Evolutionary conservation across 305 asterid species (phyloP), one percentile per base, ranked within the genome.

Genomic region (Salvia sclarea): DNA sequence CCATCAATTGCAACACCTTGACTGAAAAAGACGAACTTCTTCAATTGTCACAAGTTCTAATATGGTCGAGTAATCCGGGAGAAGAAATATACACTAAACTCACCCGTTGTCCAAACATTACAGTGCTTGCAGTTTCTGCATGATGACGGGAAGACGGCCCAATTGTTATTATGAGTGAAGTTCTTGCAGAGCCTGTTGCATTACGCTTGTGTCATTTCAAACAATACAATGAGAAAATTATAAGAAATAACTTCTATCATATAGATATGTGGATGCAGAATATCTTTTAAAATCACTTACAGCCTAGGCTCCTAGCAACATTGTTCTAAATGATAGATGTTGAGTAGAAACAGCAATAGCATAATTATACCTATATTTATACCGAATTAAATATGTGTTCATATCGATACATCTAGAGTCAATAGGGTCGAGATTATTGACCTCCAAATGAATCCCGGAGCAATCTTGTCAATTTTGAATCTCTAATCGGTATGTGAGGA

Each of bases 401-500:
- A 4, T 24, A 8, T 68, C 10, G 28, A 12, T 43, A 44, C 16
- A 24, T n/a, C n/a, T n/a, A n/a, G n/a, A n/a, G n/a, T n/a, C n/a
- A n/a, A 65, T 17, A 40, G 6, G 52, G 66, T 68, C 57, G 67
- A 62, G 48, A 63, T 4, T 43, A 22, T 63, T 69, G 66, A 92
- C 98, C 98, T 85, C 97, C 97, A 78, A 92, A 92, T 60, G 98
- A 92, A 85, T 92, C 97, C 3, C 97, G 93, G 72, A 92, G 95
- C 83, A 92, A 77, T 79, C 97, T 86, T 35, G 98, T 92, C 83
- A 92, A 71, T 75, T 92, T 92, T 65, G 98, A 92, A 80, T 92
- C 98, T 80, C 98, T 77, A 31, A 87, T 90, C 53, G 98, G 98
- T 82, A 92, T 90, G 68, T 92, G 97, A 61, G 97, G 85, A 79